These are phyloP conservation scores for Tolypocladium paradoxum DNA, from an alignment of 2,329 filamentous ascomycete genomes.

Conservation along the genomic window DNA sequence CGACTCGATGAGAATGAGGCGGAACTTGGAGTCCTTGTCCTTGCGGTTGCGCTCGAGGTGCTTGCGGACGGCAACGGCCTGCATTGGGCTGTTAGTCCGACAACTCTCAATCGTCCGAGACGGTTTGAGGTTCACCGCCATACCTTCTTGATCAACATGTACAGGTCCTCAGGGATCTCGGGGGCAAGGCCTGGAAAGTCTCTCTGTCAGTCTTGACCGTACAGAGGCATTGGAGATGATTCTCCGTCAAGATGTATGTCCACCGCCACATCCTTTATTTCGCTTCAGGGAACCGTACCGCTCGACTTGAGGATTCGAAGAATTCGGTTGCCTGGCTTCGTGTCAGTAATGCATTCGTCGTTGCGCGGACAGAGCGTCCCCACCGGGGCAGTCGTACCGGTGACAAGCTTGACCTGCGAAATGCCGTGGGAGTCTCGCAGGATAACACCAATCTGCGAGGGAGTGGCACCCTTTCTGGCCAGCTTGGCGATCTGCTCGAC, in stretches of 20 bases:
- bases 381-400: conserved; percentile 52
- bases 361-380: not conserved
- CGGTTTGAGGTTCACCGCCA: conserved; percentile 3
- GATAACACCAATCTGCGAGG: conserved; percentile 97
- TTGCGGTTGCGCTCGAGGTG: conserved; percentile 99
- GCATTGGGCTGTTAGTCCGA: conserved; percentile 14
- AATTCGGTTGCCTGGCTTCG: conserved; percentile 87
- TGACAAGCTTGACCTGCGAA: conserved; percentile 95
- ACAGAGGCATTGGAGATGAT: conserved; percentile 57
- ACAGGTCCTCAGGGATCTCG: conserved; percentile 98
- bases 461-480: conserved; percentile 96
- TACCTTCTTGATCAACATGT: conserved; percentile 99
- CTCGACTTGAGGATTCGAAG: conserved; percentile 96
- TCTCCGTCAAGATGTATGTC: conserved; percentile 15
- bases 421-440: conserved; percentile 97
- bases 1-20: conserved; percentile 99
- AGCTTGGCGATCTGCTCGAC: conserved; percentile 99
- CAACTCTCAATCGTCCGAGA: not conserved
- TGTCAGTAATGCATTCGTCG: conserved; percentile 22
- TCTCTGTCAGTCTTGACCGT: conserved; percentile 90
- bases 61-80: conserved; percentile 98
- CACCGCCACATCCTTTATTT: conserved; percentile 12
- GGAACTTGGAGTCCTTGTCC: conserved; percentile 99
- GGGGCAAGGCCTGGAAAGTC: conserved; percentile 91
- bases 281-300: conserved; percentile 58